Conservation (phyloP, 768 basidiomycete species). For the Strobilomyces confusus region DNA sequence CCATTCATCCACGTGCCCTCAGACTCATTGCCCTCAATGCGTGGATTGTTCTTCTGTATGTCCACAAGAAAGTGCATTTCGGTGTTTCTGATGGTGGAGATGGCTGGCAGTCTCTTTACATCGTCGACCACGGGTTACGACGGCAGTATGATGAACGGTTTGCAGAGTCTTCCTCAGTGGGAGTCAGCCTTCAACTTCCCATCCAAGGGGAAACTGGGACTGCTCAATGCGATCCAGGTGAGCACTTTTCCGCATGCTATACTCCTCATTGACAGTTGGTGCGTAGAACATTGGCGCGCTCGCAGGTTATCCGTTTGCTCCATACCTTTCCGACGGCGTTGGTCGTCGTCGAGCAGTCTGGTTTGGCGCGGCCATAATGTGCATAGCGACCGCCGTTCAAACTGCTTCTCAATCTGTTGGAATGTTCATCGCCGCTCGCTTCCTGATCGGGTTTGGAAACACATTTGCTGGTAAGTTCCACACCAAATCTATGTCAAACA, state of each 20-base stretch:
- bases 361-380: constrained; percentile 70
- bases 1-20: background rate
- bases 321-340: constrained; percentile 67
- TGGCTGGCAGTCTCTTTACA: constrained; percentile 54
- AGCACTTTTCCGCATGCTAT: constrained; percentile 1
- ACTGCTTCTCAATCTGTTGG: constrained; percentile 66
- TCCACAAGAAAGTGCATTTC: background rate
- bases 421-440: constrained; percentile 81
- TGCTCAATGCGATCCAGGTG: constrained; percentile 74
- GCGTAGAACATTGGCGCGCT: constrained; percentile 64
- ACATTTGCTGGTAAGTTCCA: constrained; percentile 54
- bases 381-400: constrained; percentile 62
- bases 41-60: constrained; percentile 67
- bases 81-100: background rate
- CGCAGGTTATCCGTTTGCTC: constrained; percentile 65
- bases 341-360: constrained; percentile 66
- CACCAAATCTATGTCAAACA: background rate
- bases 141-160: constrained; percentile 77
- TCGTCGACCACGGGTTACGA: constrained; percentile 76
- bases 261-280: background rate
- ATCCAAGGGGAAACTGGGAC: constrained; percentile 52
- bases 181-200: constrained; percentile 56
- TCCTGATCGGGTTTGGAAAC: constrained; percentile 74
- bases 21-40: constrained; percentile 61
- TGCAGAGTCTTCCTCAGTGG: constrained; percentile 69